Evolutionary conservation across 2,329 filamentous ascomycete genomes (phyloP).

Genomic region (Hymenoscyphus linearis): DNA sequence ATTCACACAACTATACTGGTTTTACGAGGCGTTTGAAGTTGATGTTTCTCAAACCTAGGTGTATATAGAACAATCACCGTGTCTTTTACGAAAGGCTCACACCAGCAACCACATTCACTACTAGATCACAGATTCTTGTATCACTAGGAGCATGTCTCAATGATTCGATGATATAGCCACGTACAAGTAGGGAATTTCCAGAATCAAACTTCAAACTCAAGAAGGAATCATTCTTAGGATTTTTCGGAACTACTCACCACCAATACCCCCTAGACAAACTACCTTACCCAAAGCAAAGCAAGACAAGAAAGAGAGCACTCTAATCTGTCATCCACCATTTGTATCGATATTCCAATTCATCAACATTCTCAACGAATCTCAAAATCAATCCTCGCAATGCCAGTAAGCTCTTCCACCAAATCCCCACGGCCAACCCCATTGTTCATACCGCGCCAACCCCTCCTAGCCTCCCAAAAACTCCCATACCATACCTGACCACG

Average conservation of each 20-base stretch:
- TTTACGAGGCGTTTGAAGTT: no score
- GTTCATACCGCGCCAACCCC: not conserved
- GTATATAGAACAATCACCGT: no score
- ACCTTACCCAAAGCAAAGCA: not conserved
- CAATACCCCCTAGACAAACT: not conserved
- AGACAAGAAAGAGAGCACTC: not conserved
- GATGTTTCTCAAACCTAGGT: no score
- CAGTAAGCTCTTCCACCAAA: conserved; percentile 34
- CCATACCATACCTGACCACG: conserved; percentile 4
- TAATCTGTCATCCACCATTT: not conserved
- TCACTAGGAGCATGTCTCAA: not conserved
- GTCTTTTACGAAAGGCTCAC: no score
- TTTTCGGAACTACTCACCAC: not conserved
- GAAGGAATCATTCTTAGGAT: not conserved
- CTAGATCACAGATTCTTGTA: no score
- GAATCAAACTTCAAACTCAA: not conserved
- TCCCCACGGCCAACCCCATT: conserved; percentile 14
- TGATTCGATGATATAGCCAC: no score
- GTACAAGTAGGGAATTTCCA: not conserved
- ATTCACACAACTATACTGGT: no score
- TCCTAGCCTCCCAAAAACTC: not conserved
- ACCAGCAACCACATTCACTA: no score
- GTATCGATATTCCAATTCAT: not conserved
- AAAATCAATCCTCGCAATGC: conserved; percentile 36
- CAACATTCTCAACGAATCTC: conserved; percentile 29